Conservation (phyloP, 2,329 filamentous ascomycete species). For the Sclerotinia glacialis region DNA sequence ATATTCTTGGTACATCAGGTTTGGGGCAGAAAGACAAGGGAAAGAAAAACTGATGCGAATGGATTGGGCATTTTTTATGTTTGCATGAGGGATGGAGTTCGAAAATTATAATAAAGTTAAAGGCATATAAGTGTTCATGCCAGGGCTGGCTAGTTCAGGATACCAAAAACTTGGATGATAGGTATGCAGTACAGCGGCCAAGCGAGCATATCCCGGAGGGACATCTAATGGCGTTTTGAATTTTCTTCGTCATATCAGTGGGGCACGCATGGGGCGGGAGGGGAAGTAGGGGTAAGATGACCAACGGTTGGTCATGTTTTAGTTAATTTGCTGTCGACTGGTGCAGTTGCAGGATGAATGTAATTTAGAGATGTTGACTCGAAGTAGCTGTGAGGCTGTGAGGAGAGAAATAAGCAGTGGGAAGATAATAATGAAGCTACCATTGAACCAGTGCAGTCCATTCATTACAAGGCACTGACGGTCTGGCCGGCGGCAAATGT, state of each 20-base stretch:
- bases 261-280: background rate
- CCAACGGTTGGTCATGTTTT: too few species aligned
- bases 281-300: too few species aligned
- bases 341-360: too few species aligned
- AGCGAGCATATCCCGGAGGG: slow-evolving; percentile 3
- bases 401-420: too few species aligned
- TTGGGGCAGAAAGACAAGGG: slow-evolving; percentile 42
- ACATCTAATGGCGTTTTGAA: slow-evolving; percentile 4
- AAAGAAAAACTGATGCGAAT: slow-evolving; percentile 26
- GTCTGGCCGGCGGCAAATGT: too few species aligned
- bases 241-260: background rate
- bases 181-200: background rate
- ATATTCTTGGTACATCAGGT: slow-evolving; percentile 46
- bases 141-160: background rate
- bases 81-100: slow-evolving; percentile 6
- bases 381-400: too few species aligned
- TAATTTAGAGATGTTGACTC: too few species aligned
- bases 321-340: too few species aligned
- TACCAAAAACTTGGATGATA: background rate
- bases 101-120: background rate
- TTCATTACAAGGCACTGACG: too few species aligned
- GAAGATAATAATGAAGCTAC: too few species aligned
- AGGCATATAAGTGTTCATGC: background rate
- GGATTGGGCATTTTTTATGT: background rate
- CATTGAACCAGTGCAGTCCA: too few species aligned